Conservation (phyloP, 768 basidiomycete species). For the Tephrocybe sp. region DNA sequence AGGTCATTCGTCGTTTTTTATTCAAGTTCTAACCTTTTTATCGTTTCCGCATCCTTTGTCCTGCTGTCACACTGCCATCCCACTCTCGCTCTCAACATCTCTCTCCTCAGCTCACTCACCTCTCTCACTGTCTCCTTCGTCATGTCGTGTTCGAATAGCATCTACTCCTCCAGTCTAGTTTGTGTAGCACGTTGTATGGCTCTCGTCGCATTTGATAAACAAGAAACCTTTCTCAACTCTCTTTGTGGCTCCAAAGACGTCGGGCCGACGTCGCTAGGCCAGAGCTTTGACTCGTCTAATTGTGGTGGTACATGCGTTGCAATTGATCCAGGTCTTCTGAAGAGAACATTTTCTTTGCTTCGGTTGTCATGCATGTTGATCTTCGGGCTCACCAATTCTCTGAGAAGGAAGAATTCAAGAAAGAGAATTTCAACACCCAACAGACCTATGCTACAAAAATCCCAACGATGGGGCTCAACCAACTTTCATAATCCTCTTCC, state of each 20-base stretch:
- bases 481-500: slow-evolving; percentile 46
- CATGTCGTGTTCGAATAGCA: slow-evolving; percentile 26
- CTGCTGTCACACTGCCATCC: slow-evolving; percentile 13
- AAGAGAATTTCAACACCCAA: no score
- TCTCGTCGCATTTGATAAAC: slow-evolving; percentile 17
- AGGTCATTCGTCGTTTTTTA: slow-evolving; percentile 4
- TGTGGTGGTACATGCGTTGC: no score
- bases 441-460: slow-evolving; percentile 8
- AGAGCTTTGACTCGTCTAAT: no score
- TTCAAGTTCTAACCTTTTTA: not conserved
- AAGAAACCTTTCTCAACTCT: slow-evolving; percentile 12
- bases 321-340: no score
- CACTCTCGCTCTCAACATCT: slow-evolving; percentile 3
- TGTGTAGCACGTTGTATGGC: slow-evolving; percentile 31
- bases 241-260: no score
- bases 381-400: no score
- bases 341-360: no score
- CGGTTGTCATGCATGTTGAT: no score
- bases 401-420: no score
- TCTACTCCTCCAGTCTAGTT: slow-evolving; percentile 26
- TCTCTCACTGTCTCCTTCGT: not conserved
- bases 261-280: no score
- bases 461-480: slow-evolving; percentile 41
- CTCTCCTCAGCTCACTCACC: not conserved
- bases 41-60: not conserved